Conservation (phyloP, 208 protist genomes). For the Trypanosoma melophagium region DNA sequence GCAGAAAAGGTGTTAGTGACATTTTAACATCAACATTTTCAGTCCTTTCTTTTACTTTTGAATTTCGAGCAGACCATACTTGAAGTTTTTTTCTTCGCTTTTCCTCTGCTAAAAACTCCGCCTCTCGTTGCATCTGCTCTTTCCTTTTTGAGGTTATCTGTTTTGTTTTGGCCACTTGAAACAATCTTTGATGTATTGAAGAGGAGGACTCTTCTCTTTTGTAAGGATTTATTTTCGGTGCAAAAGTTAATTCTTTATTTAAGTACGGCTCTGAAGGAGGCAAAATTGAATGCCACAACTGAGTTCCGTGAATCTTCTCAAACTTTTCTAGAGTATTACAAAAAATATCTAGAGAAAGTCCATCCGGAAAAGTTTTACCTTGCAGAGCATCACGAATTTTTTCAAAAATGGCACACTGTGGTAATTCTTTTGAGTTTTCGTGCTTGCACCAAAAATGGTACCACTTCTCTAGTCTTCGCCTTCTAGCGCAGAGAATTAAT, state of each 20-base stretch:
- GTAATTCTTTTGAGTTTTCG: neutral
- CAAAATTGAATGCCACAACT: slow-evolving; percentile 21
- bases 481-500: slow-evolving; percentile 14
- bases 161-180: slow-evolving; percentile 34
- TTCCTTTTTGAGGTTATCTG: slow-evolving; percentile 39
- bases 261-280: slow-evolving; percentile 15
- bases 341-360: slow-evolving; percentile 16
- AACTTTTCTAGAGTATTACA: slow-evolving; percentile 12
- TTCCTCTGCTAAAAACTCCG: slow-evolving; percentile 21
- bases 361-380: neutral
- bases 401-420: slow-evolving; percentile 6
- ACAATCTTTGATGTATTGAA: slow-evolving; percentile 55
- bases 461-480: slow-evolving; percentile 25
- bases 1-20: neutral
- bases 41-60: neutral
- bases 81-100: slow-evolving; percentile 13
- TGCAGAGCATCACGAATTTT: slow-evolving; percentile 20
- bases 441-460: slow-evolving; percentile 9
- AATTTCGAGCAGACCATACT: neutral
- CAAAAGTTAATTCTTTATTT: slow-evolving; percentile 48
- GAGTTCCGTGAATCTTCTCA: slow-evolving; percentile 19
- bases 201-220: slow-evolving; percentile 17
- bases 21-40: neutral
- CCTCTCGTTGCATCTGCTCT: slow-evolving; percentile 44
- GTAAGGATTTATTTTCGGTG: slow-evolving; percentile 25